Evolutionary conservation across 2,329 filamentous ascomycete species (phyloP), one percentile per base, ranked within the genome.

Genomic region (Diaporthe australafricana): DNA sequence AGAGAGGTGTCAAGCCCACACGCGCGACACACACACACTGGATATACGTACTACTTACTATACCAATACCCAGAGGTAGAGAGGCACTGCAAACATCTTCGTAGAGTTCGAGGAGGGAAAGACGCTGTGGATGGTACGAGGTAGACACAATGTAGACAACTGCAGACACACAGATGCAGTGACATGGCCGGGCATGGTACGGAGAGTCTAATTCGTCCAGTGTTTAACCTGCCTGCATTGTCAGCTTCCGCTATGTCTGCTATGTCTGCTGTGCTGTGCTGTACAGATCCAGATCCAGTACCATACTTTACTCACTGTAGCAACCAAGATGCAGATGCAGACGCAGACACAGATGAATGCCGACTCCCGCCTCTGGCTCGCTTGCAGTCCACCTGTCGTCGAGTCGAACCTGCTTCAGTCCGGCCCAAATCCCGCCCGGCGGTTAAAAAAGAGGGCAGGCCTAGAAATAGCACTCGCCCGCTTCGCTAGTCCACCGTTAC

Each of bases 391-490:
- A 22, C 55, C 53, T 32, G 22, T 40, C 38, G 53, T 14, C 53
- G 32, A 57, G 53, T 27, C n/a, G 20, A 32, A 35, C 25, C 32
- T 40, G 22, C 25, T 7, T 17, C 11, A 35, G 32, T n/a, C 32
- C 32, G 9, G 32, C 14, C 32, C 35, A 57, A 20, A 22, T 20
- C 42, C 60, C 60, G n/a, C 42, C 60, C 60, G 60, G 60, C 60
- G 60, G 60, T 50, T 65, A 65, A 65, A 48, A 63, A 63, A 63
- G 42, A 63, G 57, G 57, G 57, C 40, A 63, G 42, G 40, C 42
- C 60, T 45, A 65, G 45, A 50, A 50, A 65, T 65, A 65, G 60
- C 60, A 65, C 45, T 45, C 42, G 60, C 60, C 14, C 30, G 25
- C 57, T 60, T 42, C 22, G n/a, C 57, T 35, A 35, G 32, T 9